Evolutionary conservation across 495 filamentous ascomycete species (phyloP), one percentile per base, ranked within the genome.

Genomic region (Aspergillus avenaceus): DNA sequence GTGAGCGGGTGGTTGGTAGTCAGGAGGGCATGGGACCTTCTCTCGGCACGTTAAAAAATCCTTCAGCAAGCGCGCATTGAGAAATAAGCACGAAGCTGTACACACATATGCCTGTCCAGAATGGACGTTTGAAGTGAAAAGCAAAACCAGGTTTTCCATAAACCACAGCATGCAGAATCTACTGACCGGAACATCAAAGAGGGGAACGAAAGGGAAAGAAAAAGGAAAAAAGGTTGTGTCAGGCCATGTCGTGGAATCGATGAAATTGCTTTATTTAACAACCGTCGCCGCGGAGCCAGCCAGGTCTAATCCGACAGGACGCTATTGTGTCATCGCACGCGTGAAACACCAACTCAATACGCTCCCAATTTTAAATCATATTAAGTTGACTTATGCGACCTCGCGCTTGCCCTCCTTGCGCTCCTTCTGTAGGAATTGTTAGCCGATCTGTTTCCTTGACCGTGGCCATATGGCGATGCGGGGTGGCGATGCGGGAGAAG

Each of bases 351-450:
- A 62, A 56, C 57, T 64, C 62, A 68, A 67, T 64, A 65, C 64
- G 64, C 67, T 63, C 62, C 64, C 63, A 53, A 58, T 61, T 54
- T 43, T 54, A 43, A 55, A 59, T 53, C 47, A 48, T 54, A 60
- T 60, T 55, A 56, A 38, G 41, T 56, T 47, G 43, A 70, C 76
- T 84, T 82, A 97, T 79, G 90, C 92, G 58, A 85, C 75, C 73
- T 93, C 90, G 62, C 85, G 83, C 83, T 96, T 96, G 73, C 95
- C 93, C 76, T 97, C 90, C 81, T 88, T 91, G 65, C 91, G 76
- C 79, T 97, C 93, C 80, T 97, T 98, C 93, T 98, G 74, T 76
- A 68, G 27, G 29, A 54, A 45, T 43, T 61, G 65, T 81, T 61
- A 82, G 84, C 69, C 67, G 62, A 53, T n/a, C 37, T 43, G 41